Conservation (phyloP, 345 rosid species). For the Rhizophora mangle region DNA sequence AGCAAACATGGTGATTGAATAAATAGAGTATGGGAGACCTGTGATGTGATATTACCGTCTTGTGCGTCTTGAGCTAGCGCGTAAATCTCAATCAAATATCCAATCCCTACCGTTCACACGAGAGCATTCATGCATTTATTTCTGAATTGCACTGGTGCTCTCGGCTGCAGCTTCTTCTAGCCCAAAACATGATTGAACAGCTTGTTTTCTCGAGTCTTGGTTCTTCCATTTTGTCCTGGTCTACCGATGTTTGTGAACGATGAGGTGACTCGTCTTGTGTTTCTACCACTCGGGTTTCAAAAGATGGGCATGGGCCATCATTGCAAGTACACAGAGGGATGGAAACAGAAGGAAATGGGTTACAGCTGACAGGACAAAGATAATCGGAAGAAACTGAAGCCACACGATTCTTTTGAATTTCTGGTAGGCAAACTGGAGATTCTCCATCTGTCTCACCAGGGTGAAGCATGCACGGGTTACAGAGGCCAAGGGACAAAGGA, state of each 20-base stretch:
- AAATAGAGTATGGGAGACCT: background rate
- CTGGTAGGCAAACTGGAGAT: conserved; percentile 58
- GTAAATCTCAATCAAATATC: background rate
- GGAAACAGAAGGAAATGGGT: conserved; percentile 87
- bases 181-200: conserved; percentile 96
- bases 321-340: conserved; percentile 83
- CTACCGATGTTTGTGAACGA: conserved; percentile 41
- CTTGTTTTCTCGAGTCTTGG: conserved; percentile 70
- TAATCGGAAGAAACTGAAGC: conserved; percentile 78
- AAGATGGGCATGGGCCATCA: conserved; percentile 76
- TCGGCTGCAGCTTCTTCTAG: conserved; percentile 94
- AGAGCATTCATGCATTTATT: conserved; percentile 62
- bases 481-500: conserved; percentile 70
- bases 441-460: conserved; percentile 49
- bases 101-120: background rate
- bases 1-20: conserved; percentile 26
- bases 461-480: conserved; percentile 90
- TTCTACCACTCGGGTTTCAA: conserved; percentile 58
- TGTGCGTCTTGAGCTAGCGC: background rate
- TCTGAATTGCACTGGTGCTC: conserved; percentile 97
- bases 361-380: conserved; percentile 84
- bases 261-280: conserved; percentile 47
- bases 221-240: conserved; percentile 70
- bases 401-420: conserved; percentile 59
- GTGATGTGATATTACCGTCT: conserved; percentile 5